These are phyloP conservation scores for Diaporthe destruens DNA, from an alignment of 2,329 filamentous ascomycete species.

Conservation along the genomic window DNA sequence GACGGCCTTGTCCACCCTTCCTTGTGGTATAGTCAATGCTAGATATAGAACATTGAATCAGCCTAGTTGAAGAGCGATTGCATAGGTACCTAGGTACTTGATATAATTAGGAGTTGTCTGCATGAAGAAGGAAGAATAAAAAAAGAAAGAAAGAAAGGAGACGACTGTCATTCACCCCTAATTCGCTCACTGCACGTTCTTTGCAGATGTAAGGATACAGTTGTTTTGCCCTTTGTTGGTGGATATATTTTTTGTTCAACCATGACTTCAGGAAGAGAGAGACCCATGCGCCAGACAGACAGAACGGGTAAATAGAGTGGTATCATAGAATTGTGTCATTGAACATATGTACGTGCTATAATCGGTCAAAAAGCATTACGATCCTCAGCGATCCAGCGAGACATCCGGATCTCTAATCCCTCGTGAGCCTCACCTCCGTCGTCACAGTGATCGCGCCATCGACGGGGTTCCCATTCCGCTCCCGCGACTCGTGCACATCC, in stretches of 20 bases:
- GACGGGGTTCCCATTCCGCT: background rate
- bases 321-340: background rate
- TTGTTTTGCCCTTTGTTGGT: background rate
- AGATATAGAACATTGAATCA: background rate
- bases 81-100: no score
- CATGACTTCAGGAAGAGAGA: no score
- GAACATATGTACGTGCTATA: background rate
- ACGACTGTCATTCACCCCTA: background rate
- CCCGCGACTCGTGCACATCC: constrained; percentile 18
- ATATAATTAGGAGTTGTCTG: no score
- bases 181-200: background rate
- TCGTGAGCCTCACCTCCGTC: constrained; percentile 32
- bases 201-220: background rate
- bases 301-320: background rate
- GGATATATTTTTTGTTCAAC: background rate
- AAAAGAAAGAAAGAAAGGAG: background rate
- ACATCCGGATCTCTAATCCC: constrained; percentile 15
- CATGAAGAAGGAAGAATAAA: no score
- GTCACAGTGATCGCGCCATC: constrained; percentile 30
- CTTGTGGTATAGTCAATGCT: no score
- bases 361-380: background rate
- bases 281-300: no score
- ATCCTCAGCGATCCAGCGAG: background rate
- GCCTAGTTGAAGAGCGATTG: background rate
- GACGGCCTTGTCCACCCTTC: background rate